Evolutionary conservation across 2,329 filamentous ascomycete species (phyloP).

Genomic region (Microcyclosporella mali): DNA sequence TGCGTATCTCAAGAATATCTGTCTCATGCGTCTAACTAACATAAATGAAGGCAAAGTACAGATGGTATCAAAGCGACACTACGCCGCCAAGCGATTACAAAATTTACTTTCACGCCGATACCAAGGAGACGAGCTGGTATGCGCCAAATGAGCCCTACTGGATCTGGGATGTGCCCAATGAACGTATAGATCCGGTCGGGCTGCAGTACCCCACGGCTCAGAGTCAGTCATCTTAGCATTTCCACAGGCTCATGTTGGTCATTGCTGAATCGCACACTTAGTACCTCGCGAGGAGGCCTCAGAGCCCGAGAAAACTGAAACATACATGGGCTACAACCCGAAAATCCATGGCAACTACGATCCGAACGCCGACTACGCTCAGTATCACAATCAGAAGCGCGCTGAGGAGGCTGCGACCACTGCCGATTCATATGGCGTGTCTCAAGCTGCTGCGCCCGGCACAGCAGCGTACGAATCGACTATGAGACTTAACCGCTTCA

Average conservation of each 20-base stretch:
- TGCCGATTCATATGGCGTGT: no score
- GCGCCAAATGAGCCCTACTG: conserved; percentile 30
- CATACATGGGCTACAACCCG: conserved; percentile 71
- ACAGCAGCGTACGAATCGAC: conserved; percentile 54
- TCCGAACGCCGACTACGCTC: conserved; percentile 87
- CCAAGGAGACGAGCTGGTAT: conserved; percentile 17
- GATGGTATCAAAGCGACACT: conserved; percentile 14
- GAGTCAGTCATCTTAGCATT: background rate
- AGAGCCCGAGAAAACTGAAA: no score
- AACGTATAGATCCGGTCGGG: conserved; percentile 7
- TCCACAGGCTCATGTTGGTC: no score
- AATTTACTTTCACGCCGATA: no score
- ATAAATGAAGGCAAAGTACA: conserved; percentile 12
- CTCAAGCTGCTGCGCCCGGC: conserved; percentile 13
- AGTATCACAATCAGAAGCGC: conserved; percentile 29
- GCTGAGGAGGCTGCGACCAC: conserved; percentile 31
- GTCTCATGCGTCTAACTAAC: background rate
- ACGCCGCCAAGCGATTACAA: conserved; percentile 4
- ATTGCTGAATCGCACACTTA: no score
- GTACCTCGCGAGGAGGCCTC: no score
- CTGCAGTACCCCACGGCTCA: conserved; percentile 20
- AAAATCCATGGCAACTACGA: conserved; percentile 96
- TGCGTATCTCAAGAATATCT: no score
- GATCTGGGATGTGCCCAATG: conserved; percentile 21
- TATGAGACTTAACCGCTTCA: conserved; percentile 86